phyloP scores from a whole-genome alignment of 176 grass and related monocot species.

The Dactylis glomerata region DNA sequence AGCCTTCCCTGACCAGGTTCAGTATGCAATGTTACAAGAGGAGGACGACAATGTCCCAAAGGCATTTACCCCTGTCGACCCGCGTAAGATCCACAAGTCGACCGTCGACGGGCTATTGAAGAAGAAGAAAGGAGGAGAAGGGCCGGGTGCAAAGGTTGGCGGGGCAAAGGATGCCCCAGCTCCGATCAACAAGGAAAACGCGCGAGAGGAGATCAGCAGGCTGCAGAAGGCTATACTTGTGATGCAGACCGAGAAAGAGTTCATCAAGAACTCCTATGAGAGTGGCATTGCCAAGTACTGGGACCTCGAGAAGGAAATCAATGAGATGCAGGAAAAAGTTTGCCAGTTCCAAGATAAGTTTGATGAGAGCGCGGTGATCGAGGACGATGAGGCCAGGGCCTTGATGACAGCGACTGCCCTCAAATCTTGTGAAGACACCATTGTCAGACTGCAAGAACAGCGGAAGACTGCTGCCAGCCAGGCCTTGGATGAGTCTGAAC shows the following conservation, averaged over 20 bases:
- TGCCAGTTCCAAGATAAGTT: slow-evolving; percentile 64
- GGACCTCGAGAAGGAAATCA: slow-evolving; percentile 76
- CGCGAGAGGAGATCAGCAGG: slow-evolving; percentile 51
- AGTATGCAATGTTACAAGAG: slow-evolving; percentile 72
- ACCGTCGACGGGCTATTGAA: slow-evolving; percentile 64
- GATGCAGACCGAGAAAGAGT: slow-evolving; percentile 76
- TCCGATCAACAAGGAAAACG: slow-evolving; percentile 49
- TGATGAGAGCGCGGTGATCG: slow-evolving; percentile 49
- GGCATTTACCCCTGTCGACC: slow-evolving; percentile 63
- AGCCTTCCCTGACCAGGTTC: slow-evolving; percentile 73
- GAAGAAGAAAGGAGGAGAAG: slow-evolving; percentile 46
- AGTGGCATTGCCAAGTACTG: slow-evolving; percentile 69
- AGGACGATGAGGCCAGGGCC: slow-evolving; percentile 65
- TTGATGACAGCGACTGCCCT: slow-evolving; percentile 66
- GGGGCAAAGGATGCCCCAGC: background rate
- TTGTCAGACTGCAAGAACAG: slow-evolving; percentile 55
- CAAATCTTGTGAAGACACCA: slow-evolving; percentile 64
- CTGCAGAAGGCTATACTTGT: slow-evolving; percentile 68
- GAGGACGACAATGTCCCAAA: slow-evolving; percentile 69
- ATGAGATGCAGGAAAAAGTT: slow-evolving; percentile 53
- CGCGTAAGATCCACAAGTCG: slow-evolving; percentile 63
- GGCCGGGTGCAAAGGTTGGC: background rate
- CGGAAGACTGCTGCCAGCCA: slow-evolving; percentile 28
- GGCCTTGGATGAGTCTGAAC: slow-evolving; percentile 44
- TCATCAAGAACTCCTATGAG: slow-evolving; percentile 68